Base-by-base conservation (phyloP, 148 eudicot species). In the Nepenthes gracilis region DNA sequence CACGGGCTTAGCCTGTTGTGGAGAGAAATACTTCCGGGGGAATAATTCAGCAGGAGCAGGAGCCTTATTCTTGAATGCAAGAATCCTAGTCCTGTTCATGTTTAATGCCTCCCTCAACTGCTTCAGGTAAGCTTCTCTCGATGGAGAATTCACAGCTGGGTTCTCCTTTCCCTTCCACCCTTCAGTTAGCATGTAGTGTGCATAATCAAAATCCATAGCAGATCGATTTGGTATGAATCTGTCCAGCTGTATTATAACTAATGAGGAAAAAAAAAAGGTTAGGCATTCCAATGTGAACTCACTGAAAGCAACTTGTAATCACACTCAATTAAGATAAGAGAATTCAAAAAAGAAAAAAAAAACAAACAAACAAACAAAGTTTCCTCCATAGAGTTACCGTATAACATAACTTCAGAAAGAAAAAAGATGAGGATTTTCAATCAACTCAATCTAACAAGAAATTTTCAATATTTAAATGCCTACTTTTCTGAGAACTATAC, bases 41-140 rank as follows among this genome's bases (percentile, higher is more conserved):
- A 83, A 61, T 9, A 85, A 70, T 56, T 89, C 99, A 10, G 68
- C 78, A 0, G n/a, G 84, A 78, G 81, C 81, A 4, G 89, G 95
- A 2, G 96, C 89, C 83, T 89, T 93, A 79, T 93, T 93, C 80
- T 83, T 93, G 75, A 93, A 93, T 2, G 96, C 96, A 51, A 93
- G 82, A 45, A 93, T 88, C 69, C 96, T 68, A 1, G 89, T 79
- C 70, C 95, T 68, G 79, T 88, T 86, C 95, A 88, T 93, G 87
- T 81, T 79, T 68, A 88, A 84, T 2, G 84, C 78, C 60, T 93
- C 96, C 37, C 84, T 82, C 43, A 93, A 77, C 67, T 70, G 85
- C 80, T 93, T 89, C 77, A 72, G 70, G 72, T 93, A 93, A 9
- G 96, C 95, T 64, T 86, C 96, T 72, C 85, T 86, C 2, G 92